These are phyloP conservation scores for Oryza glaberrima DNA, from an alignment of 176 grass and related monocot species.

Conservation along the genomic window DNA sequence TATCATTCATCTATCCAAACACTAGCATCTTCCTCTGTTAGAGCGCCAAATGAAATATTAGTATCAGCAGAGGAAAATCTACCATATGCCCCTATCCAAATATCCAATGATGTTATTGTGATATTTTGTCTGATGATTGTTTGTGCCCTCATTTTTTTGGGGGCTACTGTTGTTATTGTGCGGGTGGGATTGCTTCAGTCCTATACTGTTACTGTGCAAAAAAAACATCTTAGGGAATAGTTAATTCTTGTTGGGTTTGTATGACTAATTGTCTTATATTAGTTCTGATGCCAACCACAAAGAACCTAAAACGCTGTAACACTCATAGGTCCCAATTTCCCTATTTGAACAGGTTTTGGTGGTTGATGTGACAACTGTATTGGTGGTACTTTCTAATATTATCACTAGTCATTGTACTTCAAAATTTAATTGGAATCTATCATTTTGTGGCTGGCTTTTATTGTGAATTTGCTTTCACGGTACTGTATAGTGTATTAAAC, in stretches of 20 bases:
- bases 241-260: neutral
- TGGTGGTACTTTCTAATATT: neutral
- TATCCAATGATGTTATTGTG: neutral
- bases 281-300: neutral
- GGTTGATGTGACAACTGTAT: neutral
- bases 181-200: neutral
- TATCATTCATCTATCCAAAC: neutral
- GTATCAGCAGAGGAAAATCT: constrained; percentile 13
- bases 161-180: neutral
- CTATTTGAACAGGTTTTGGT: neutral
- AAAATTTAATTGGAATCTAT: constrained; percentile 17
- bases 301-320: neutral
- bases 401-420: neutral
- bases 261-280: neutral
- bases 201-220: neutral
- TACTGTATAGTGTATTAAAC: neutral
- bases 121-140: neutral
- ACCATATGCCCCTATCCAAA: neutral
- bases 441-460: neutral
- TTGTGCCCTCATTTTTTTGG: neutral
- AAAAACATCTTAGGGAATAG: neutral
- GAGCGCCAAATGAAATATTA: neutral
- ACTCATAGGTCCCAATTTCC: neutral
- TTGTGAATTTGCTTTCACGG: neutral
- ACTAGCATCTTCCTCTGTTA: neutral